Evolutionary conservation across 176 grass and related monocot species (phyloP).

Genomic region (Pontederia crassipes): DNA sequence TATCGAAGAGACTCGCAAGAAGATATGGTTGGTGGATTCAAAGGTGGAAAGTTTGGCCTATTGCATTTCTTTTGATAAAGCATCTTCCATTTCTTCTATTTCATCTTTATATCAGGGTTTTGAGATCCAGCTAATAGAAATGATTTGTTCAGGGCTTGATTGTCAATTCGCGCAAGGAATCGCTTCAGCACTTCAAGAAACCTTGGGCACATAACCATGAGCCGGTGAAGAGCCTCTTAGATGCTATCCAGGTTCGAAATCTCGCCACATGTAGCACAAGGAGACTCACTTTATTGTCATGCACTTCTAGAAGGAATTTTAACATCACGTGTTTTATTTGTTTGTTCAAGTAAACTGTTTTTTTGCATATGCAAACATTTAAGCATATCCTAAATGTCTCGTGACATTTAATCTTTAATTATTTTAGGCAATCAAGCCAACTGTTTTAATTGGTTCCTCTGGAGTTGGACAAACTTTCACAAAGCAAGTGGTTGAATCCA

Average conservation of each 20-base stretch:
- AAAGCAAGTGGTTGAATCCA: constrained; percentile 72
- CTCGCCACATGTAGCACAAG: background rate
- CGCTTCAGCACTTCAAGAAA: constrained; percentile 77
- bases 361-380: no score
- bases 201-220: constrained; percentile 82
- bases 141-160: constrained; percentile 59
- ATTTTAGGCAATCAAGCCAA: constrained; percentile 75
- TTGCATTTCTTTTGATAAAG: constrained; percentile 7
- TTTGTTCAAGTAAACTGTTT: no score
- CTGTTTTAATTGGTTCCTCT: constrained; percentile 79
- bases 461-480: constrained; percentile 98
- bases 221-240: constrained; percentile 53
- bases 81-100: background rate
- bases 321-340: no score
- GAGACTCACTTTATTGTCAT: no score
- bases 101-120: background rate
- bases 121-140: background rate
- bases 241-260: constrained; percentile 56
- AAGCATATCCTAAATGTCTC: background rate
- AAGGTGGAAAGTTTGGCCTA: constrained; percentile 30
- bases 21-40: constrained; percentile 94
- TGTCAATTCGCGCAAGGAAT: constrained; percentile 59
- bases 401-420: background rate
- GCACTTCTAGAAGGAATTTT: no score
- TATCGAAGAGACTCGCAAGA: constrained; percentile 60